Evolutionary conservation across 768 basidiomycete genomes (phyloP).

Genomic region (Boletus vinaceobasis): DNA sequence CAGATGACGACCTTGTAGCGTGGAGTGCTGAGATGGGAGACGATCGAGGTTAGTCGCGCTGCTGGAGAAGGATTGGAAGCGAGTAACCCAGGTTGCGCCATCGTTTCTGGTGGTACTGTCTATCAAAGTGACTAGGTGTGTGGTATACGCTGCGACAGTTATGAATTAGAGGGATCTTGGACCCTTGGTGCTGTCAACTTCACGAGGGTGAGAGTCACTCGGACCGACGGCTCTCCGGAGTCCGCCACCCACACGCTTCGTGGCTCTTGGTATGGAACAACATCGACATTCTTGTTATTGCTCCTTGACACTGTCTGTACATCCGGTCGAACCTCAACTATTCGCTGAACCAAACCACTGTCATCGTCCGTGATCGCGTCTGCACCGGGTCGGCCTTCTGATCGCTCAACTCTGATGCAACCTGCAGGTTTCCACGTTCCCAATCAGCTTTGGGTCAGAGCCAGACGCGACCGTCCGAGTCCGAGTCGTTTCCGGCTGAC

Average conservation of each 20-base stretch:
- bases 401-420: slow-evolving; percentile 76
- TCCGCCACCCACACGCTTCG: too few species aligned
- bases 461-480: slow-evolving; percentile 69
- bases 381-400: slow-evolving; percentile 44
- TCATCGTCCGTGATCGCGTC: slow-evolving; percentile 46
- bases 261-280: too few species aligned
- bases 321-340: background rate
- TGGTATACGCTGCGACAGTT: background rate
- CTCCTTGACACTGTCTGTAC: background rate
- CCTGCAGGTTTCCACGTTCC: slow-evolving; percentile 83
- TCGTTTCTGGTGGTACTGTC: slow-evolving; percentile 2
- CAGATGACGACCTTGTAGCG: slow-evolving; percentile 51
- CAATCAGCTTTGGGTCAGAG: slow-evolving; percentile 78
- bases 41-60: slow-evolving; percentile 25
- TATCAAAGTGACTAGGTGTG: background rate
- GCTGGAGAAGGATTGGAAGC: slow-evolving; percentile 4
- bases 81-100: slow-evolving; percentile 29
- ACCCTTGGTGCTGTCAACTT: background rate
- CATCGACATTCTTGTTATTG: background rate
- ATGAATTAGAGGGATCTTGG: background rate
- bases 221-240: background rate
- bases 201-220: background rate
- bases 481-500: slow-evolving; percentile 64
- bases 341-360: background rate
- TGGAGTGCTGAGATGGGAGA: slow-evolving; percentile 22